Evolutionary conservation across 139 green algal species (phyloP), one percentile per base, ranked within the genome.

Genomic region (Spirogloea muscicola): DNA sequence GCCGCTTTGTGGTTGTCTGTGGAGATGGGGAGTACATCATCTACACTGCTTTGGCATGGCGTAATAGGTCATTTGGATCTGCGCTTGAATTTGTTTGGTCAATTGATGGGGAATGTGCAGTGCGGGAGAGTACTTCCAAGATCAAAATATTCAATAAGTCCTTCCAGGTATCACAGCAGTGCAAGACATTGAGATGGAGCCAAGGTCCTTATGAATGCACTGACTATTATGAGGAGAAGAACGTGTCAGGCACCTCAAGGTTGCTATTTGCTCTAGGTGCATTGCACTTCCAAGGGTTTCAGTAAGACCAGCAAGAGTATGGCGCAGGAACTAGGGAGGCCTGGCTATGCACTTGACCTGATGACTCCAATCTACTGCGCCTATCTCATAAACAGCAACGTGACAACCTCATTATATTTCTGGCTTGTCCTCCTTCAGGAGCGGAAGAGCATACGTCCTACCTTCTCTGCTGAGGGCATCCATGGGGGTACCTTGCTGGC

Each of bases 21-120:
- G 94, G 94, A 38, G 94, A 98, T 71, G 94, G 94, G n/a, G 93
- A 98, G 85, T 99, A 96, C 76, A 91, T 98, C 49, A 92, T 98
- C 72, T 99, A 99, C 89, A 99, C 94, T 0, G 94, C 94, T 0
- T 86, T 99, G 34, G 94, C 94, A 0, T 99, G 94, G 94, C 85
- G 94, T n/a, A 98, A 98, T 87, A 96, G 97, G 86, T 87, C 80
- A 16, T 99, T 97, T 76, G 94, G 94, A 25, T 69, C 63, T 16
- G 86, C 89, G 0, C 80, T 94, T 39, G 92, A 98, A 70, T 97
- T 98, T 85, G 91, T 87, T 13, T 99, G 94, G 94, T 90, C 86
- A 49, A 69, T 81, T 1, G 94, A 98, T 74, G 95, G 88, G 60
- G 89, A 95, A 46, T 99, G 88, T 73, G 94, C 91, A 18, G 91